A percentile compares a stretch with the other conserved stretches of the same genome.
These are phyloP conservation scores for Candida ponderosae DNA, from an alignment of 805 yeast species.

Conservation along the genomic window DNA sequence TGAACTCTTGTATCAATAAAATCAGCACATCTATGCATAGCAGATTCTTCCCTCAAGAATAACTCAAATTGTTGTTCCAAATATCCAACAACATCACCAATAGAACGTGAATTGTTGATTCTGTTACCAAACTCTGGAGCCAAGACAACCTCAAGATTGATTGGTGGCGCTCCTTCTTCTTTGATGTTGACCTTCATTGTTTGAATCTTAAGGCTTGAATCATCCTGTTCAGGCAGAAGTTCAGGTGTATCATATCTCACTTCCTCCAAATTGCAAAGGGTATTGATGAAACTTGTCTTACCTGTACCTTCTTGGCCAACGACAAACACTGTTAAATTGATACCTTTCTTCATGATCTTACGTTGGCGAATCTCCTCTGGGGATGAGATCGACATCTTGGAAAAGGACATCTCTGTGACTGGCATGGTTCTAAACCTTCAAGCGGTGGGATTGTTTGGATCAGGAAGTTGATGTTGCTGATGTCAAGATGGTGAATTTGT, in stretches of 20 bases:
- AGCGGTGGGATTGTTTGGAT: not conserved
- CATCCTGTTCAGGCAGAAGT: slow-evolving; percentile 25
- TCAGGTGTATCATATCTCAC: slow-evolving; percentile 16
- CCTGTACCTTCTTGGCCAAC: slow-evolving; percentile 73
- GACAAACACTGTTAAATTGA: slow-evolving; percentile 59
- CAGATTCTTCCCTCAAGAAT: slow-evolving; percentile 65
- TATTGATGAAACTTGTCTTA: slow-evolving; percentile 63
- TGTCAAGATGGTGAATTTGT: not conserved
- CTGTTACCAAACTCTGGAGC: slow-evolving; percentile 78
- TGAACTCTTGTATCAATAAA: slow-evolving; percentile 71
- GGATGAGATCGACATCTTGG: slow-evolving; percentile 6
- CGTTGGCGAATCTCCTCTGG: slow-evolving; percentile 42
- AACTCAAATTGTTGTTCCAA: slow-evolving; percentile 66
- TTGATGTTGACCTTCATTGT: slow-evolving; percentile 46
- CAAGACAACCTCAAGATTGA: slow-evolving; percentile 52
- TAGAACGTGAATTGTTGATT: slow-evolving; percentile 51
- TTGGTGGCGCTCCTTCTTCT: slow-evolving; percentile 47
- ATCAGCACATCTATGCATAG: slow-evolving; percentile 65
- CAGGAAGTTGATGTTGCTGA: no score
- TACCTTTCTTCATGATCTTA: slow-evolving; percentile 55
- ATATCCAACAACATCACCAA: slow-evolving; percentile 44
- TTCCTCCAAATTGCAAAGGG: slow-evolving; percentile 49
- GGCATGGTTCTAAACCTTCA: not conserved
- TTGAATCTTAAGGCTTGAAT: slow-evolving; percentile 31
- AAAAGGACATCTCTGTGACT: not conserved